Evolutionary conservation across 2,329 filamentous ascomycete genomes (phyloP).

Genomic region (Fusarium nisikadoi): DNA sequence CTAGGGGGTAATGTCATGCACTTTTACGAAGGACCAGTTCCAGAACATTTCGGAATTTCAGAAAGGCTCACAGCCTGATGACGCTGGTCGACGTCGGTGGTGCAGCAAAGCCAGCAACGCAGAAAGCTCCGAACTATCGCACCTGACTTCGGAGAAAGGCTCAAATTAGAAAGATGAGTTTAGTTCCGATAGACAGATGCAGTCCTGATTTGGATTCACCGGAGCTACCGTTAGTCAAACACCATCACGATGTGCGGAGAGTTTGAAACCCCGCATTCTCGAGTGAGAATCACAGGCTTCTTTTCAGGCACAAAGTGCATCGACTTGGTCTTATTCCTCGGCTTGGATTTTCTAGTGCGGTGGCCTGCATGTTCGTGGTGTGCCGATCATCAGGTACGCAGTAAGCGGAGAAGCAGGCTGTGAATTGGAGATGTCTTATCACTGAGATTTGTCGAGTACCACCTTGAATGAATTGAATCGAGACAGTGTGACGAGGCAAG

Average conservation of each 20-base stretch:
- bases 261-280: conserved; percentile 20
- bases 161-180: conserved; percentile 19
- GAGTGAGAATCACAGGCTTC: conserved; percentile 36
- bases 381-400: conserved; percentile 37
- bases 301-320: neutral
- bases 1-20: conserved; percentile 1
- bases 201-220: conserved; percentile 13
- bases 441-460: neutral
- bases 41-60: neutral
- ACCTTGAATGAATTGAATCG: neutral
- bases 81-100: conserved; percentile 14
- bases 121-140: neutral
- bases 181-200: conserved; percentile 16
- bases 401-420: conserved; percentile 3
- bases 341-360: conserved; percentile 22
- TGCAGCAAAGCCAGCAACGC: conserved; percentile 1
- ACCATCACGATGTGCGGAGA: conserved; percentile 21
- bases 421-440: neutral
- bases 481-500: neutral
- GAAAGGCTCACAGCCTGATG: neutral
- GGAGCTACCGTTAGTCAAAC: conserved; percentile 25
- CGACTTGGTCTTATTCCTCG: conserved; percentile 31
- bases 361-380: conserved; percentile 29
- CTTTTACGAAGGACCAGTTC: conserved; percentile 9
- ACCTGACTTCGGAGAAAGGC: conserved; percentile 21